Evolutionary conservation across 768 basidiomycete species (phyloP).

Genomic region (Trametes cinnabarina): DNA sequence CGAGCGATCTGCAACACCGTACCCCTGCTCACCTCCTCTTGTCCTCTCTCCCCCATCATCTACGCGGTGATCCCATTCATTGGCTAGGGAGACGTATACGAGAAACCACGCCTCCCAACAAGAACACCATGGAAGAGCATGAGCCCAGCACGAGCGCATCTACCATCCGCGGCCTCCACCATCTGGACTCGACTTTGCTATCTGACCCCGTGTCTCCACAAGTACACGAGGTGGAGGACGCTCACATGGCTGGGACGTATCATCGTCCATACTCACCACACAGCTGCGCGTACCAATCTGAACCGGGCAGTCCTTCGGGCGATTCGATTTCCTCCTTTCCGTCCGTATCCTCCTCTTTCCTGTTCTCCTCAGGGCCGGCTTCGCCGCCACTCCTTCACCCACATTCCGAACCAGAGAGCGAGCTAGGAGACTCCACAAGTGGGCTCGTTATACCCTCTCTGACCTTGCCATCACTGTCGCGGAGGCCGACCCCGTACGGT

Average conservation of each 20-base stretch:
- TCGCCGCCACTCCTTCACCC: constrained; percentile 57
- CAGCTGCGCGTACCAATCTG: constrained; percentile 52
- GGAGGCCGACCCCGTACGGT: constrained; percentile 63
- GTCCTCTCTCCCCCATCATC: background rate
- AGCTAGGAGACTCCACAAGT: constrained; percentile 36
- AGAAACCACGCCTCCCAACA: too few species aligned
- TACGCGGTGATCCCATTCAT: too few species aligned
- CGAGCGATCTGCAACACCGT: constrained; percentile 9
- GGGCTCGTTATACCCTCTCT: constrained; percentile 72
- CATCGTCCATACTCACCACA: constrained; percentile 48
- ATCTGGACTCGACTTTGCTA: constrained; percentile 16
- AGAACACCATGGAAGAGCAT: background rate
- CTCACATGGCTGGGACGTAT: constrained; percentile 20
- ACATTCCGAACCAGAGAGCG: constrained; percentile 34
- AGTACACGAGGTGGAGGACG: background rate
- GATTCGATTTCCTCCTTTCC: constrained; percentile 69
- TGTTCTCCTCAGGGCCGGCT: constrained; percentile 72
- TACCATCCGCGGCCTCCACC: constrained; percentile 24
- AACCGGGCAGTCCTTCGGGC: constrained; percentile 58
- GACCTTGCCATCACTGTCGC: constrained; percentile 58
- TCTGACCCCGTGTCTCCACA: background rate
- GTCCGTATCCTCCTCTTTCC: constrained; percentile 71
- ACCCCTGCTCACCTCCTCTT: background rate
- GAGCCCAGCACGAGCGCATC: constrained; percentile 26
- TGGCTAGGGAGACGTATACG: too few species aligned